phyloP scores from a whole-genome alignment of 495 filamentous ascomycete genomes.

The Xanthoparmelia taractica region DNA sequence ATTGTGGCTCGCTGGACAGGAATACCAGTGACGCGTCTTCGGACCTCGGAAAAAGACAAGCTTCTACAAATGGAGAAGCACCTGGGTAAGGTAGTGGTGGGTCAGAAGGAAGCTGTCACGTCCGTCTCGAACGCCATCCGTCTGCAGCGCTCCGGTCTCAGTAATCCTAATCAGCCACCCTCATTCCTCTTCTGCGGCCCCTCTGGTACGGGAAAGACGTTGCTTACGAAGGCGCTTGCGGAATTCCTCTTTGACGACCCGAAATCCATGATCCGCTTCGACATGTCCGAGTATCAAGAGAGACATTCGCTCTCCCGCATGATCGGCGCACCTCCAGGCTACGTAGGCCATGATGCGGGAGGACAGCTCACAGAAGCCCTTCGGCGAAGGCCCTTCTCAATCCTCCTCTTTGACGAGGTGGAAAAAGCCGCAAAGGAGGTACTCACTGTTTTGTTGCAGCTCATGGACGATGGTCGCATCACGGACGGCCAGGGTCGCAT shows the following conservation, averaged over 20 bases:
- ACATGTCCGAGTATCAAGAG: constrained; percentile 99
- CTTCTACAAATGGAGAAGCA: constrained; percentile 87
- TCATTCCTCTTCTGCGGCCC: constrained; percentile 98
- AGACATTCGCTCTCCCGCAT: constrained; percentile 92
- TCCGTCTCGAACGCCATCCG: constrained; percentile 94
- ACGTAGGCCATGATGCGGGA: constrained; percentile 92
- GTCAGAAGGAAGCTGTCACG: constrained; percentile 89
- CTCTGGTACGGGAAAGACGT: constrained; percentile 93
- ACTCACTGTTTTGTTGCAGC: constrained; percentile 88
- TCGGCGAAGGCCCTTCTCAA: constrained; percentile 91
- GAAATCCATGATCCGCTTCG: constrained; percentile 96
- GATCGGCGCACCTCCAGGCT: constrained; percentile 95
- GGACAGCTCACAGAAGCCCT: constrained; percentile 93
- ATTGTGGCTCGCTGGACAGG: constrained; percentile 95
- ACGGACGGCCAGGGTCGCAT: constrained; percentile 94
- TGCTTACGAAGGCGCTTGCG: constrained; percentile 91
- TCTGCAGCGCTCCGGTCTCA: constrained; percentile 84
- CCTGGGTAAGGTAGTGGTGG: constrained; percentile 75
- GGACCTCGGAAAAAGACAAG: constrained; percentile 95
- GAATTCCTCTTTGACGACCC: constrained; percentile 98
- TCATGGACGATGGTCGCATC: constrained; percentile 98
- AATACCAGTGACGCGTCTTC: constrained; percentile 88
- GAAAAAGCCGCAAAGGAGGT: constrained; percentile 99
- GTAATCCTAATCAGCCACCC: constrained; percentile 90
- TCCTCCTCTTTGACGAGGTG: constrained; percentile 94